Conservation (phyloP, 495 filamentous ascomycete species). For the Cenococcum geophilum region DNA sequence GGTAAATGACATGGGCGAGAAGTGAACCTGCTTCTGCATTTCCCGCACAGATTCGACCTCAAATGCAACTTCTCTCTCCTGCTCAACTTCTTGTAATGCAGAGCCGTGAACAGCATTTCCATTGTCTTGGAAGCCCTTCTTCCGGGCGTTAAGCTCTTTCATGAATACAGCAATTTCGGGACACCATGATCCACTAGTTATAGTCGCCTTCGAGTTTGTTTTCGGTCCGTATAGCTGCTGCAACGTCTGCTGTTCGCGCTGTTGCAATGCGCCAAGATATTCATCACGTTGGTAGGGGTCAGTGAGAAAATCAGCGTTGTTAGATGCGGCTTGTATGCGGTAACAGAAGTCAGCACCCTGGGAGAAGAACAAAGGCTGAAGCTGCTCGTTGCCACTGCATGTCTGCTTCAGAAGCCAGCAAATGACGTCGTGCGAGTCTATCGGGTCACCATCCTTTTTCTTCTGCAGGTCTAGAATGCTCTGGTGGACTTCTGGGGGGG, state of each 20-base stretch:
- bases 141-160: constrained; percentile 30
- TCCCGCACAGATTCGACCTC: constrained; percentile 49
- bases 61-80: constrained; percentile 46
- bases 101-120: constrained; percentile 38
- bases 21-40: constrained; percentile 38
- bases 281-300: constrained; percentile 32
- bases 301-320: constrained; percentile 35
- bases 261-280: constrained; percentile 40
- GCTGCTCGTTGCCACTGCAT: constrained; percentile 49
- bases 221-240: constrained; percentile 43
- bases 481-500: constrained; percentile 45
- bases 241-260: constrained; percentile 44
- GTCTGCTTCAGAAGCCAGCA: constrained; percentile 58
- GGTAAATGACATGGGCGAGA: constrained; percentile 32
- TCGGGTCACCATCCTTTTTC: constrained; percentile 1
- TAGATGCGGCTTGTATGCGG: constrained; percentile 34
- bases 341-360: constrained; percentile 55
- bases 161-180: constrained; percentile 27
- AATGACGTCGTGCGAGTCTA: constrained; percentile 51
- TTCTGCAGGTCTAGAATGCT: constrained; percentile 35
- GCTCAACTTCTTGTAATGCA: constrained; percentile 50
- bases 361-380: constrained; percentile 50
- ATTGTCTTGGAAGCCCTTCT: constrained; percentile 29
- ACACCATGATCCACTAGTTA: too few relatives aligned
- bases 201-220: neutral